A percentile compares a stretch with the other conserved stretches of the same genome.
Evolutionary conservation across 495 filamentous ascomycete species (phyloP).

Genomic region (Cudoniella acicularis): DNA sequence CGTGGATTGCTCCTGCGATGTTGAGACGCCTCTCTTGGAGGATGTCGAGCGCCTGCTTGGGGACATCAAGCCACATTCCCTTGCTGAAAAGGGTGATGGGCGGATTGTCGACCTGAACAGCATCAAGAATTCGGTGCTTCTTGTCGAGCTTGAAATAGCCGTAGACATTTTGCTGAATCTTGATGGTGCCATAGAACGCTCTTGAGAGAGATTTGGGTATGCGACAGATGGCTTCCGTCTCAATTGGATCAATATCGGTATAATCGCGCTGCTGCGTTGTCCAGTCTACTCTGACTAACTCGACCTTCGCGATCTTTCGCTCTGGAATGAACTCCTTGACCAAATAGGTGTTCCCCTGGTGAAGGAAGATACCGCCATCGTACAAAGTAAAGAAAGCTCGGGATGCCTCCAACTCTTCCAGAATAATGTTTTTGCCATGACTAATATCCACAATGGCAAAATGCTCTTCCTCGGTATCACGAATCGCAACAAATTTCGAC

Average conservation of each 20-base stretch:
- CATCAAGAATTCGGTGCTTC: conserved; percentile 79
- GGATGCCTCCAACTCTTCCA: conserved; percentile 95
- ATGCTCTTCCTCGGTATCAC: conserved; percentile 80
- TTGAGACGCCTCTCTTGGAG: conserved; percentile 69
- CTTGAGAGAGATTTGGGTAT: conserved; percentile 54
- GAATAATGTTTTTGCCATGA: conserved; percentile 72
- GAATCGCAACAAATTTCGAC: conserved; percentile 78
- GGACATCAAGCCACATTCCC: conserved; percentile 96
- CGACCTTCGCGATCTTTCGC: conserved; percentile 63
- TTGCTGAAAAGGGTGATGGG: conserved; percentile 80
- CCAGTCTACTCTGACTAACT: conserved; percentile 90
- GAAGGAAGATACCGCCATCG: conserved; percentile 95
- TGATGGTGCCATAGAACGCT: conserved; percentile 82
- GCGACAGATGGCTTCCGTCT: conserved; percentile 76
- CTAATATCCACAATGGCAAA: conserved; percentile 92
- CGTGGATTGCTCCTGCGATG: conserved; percentile 87
- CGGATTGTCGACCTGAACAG: conserved; percentile 88
- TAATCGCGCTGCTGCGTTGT: conserved; percentile 90
- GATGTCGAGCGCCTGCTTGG: conserved; percentile 72
- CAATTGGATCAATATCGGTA: conserved; percentile 88
- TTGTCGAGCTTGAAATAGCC: conserved; percentile 96
- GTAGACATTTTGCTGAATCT: conserved; percentile 80
- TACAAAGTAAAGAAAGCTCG: conserved; percentile 95
- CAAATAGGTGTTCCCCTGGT: conserved; percentile 89
- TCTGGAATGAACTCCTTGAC: conserved; percentile 85